A percentile compares a stretch with the other conserved stretches of the same genome.
Evolutionary conservation across 305 asterid species (phyloP).

Genomic region (Solanum hybrid): DNA sequence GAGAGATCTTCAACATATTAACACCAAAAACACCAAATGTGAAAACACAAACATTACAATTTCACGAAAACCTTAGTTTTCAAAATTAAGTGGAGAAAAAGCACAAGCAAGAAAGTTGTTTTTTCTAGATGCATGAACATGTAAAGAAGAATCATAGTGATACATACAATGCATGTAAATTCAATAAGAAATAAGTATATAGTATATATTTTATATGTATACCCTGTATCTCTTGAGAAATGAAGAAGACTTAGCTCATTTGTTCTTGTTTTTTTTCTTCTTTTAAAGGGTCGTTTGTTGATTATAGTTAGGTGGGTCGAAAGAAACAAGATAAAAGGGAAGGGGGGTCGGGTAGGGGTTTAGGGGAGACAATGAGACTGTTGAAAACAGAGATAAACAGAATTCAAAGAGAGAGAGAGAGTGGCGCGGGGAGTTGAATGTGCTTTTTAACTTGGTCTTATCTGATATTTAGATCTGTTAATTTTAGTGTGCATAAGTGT

Average conservation of each 20-base stretch:
- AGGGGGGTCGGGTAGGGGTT: not conserved
- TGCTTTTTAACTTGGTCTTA: not conserved
- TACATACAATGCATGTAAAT: not conserved
- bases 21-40: not conserved
- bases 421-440: not conserved
- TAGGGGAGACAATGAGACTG: not conserved
- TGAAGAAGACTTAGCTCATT: not conserved
- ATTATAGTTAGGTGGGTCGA: not conserved
- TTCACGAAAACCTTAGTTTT: not conserved
- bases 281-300: not conserved
- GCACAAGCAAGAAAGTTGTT: not conserved
- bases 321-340: not conserved
- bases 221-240: not conserved
- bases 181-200: not conserved
- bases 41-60: not conserved
- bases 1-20: not conserved
- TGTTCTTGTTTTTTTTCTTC: not conserved
- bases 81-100: not conserved
- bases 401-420: not conserved
- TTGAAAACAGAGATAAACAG: not conserved
- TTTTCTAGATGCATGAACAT: not conserved
- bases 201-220: not conserved
- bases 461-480: no score
- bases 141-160: not conserved
- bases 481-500: no score